Conservation (phyloP, 2,329 filamentous ascomycete species). For the Sclerotinia sclerotiorum region DNA sequence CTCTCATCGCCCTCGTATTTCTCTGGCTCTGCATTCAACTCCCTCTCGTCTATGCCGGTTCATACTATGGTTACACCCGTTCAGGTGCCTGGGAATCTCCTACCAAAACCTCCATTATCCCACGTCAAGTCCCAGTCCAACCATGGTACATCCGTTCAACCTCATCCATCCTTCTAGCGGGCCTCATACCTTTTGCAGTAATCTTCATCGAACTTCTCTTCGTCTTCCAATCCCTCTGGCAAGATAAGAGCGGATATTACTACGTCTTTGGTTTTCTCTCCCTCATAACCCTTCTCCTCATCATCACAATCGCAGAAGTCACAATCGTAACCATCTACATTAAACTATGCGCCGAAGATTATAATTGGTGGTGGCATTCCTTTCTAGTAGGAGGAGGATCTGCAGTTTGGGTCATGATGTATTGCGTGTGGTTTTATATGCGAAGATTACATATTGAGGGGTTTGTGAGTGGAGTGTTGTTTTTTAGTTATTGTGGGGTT, state of each 20-base stretch:
- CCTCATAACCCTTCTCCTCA: conserved; percentile 68
- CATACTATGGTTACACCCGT: conserved; percentile 71
- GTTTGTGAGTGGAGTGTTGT: conserved; percentile 75
- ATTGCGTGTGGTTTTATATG: conserved; percentile 82
- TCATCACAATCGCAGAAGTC: conserved; percentile 77
- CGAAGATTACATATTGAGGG: conserved; percentile 78
- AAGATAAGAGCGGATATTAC: conserved; percentile 89
- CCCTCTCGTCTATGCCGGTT: conserved; percentile 77
- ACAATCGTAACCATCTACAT: conserved; percentile 82
- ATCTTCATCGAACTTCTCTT: conserved; percentile 86
- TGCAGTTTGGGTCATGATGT: conserved; percentile 77
- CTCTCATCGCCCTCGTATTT: conserved; percentile 67
- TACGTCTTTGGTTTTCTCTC: conserved; percentile 87
- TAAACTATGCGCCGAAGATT: conserved; percentile 80
- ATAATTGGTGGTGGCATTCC: conserved; percentile 91
- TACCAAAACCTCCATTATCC: conserved; percentile 69
- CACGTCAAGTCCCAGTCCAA: conserved; percentile 71
- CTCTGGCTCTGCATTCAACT: conserved; percentile 86
- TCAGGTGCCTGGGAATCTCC: conserved; percentile 75
- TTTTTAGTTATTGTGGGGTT: conserved; percentile 82
- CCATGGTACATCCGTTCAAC: conserved; percentile 70
- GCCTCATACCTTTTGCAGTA: conserved; percentile 80
- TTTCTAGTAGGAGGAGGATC: conserved; percentile 77
- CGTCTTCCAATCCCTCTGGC: conserved; percentile 84
- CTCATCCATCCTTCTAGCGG: conserved; percentile 68